These are phyloP conservation scores for Aspergillus sp. DNA, from an alignment of 2,329 filamentous ascomycete genomes.

Conservation along the genomic window DNA sequence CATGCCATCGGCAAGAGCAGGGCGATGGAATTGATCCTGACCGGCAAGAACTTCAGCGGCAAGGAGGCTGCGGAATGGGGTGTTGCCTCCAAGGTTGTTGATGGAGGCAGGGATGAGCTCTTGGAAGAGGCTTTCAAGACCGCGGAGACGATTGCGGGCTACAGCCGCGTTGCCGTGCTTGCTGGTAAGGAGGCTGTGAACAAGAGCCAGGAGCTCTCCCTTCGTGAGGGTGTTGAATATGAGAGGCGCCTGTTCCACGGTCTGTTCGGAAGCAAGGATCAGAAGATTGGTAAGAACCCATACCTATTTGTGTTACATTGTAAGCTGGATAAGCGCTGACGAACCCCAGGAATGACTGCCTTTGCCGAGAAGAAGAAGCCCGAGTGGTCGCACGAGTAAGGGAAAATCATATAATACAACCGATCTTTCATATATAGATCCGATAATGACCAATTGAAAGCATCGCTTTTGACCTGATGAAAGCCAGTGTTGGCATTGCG, in stretches of 20 bases:
- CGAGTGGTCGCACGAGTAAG: conserved; percentile 77
- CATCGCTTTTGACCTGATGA: too few relatives aligned
- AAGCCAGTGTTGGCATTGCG: too few relatives aligned
- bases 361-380: conserved; percentile 94
- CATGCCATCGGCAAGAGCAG: conserved; percentile 75
- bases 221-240: conserved; percentile 89
- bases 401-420: not conserved
- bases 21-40: conserved; percentile 89
- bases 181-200: conserved; percentile 98
- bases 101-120: conserved; percentile 68
- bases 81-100: conserved; percentile 76
- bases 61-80: conserved; percentile 86
- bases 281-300: conserved; percentile 74
- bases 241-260: conserved; percentile 91
- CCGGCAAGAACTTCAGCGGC: conserved; percentile 77
- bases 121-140: conserved; percentile 77
- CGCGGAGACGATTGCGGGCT: conserved; percentile 82
- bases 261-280: conserved; percentile 89
- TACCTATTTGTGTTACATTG: not conserved
- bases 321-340: conserved; percentile 6
- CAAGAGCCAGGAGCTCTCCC: conserved; percentile 87
- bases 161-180: conserved; percentile 80
- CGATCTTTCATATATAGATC: too few relatives aligned
- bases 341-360: conserved; percentile 66
- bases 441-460: too few relatives aligned